Evolutionary conservation across 768 basidiomycete species (phyloP).

Genomic region (Boletellus ananiceps): DNA sequence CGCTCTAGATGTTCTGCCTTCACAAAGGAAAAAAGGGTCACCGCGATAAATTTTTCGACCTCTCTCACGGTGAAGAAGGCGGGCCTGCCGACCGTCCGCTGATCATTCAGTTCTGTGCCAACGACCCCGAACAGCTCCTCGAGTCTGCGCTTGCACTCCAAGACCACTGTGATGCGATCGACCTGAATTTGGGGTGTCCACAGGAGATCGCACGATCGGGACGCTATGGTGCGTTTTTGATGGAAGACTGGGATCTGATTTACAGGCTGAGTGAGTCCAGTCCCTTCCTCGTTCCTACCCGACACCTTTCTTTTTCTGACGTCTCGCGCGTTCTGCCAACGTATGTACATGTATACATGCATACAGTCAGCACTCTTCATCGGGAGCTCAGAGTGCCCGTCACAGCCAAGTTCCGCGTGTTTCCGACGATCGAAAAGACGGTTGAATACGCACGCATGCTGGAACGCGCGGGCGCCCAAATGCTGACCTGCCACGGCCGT

Average conservation of each 20-base stretch:
- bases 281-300: neutral
- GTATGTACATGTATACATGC: too few species aligned
- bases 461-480: constrained; percentile 91
- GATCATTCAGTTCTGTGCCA: constrained; percentile 91
- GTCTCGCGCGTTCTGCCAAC: neutral
- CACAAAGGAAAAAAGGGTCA: constrained; percentile 37
- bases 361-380: constrained; percentile 80
- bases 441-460: constrained; percentile 96
- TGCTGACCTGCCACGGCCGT: constrained; percentile 91
- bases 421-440: constrained; percentile 79
- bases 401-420: constrained; percentile 94
- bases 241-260: constrained; percentile 93
- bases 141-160: constrained; percentile 74
- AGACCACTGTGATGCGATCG: constrained; percentile 83
- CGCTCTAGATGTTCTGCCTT: constrained; percentile 54
- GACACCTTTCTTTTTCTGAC: neutral
- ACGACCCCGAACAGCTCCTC: constrained; percentile 76
- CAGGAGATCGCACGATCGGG: constrained; percentile 92
- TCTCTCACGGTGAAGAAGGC: constrained; percentile 78
- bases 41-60: constrained; percentile 63
- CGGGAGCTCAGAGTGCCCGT: constrained; percentile 84
- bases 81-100: constrained; percentile 70
- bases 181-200: constrained; percentile 91
- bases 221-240: constrained; percentile 83
- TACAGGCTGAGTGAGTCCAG: constrained; percentile 61